These are phyloP conservation scores for Termitomyces sp. DNA, from an alignment of 768 basidiomycete genomes.

Conservation along the genomic window DNA sequence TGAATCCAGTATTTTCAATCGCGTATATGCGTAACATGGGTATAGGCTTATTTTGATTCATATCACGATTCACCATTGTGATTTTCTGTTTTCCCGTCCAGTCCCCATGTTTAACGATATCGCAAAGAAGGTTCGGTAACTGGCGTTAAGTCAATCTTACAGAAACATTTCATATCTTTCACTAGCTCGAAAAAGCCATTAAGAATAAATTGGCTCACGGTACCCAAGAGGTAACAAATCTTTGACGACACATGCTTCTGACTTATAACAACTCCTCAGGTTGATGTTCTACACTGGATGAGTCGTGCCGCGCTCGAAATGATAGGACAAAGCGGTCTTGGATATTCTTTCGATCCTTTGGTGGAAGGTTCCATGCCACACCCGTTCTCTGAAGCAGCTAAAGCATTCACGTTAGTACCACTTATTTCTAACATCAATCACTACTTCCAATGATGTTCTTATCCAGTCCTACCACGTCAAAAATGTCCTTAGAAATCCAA, in stretches of 20 bases:
- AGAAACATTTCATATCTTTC: neutral
- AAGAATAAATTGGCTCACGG: neutral
- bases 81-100: neutral
- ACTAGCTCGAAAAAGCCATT: neutral
- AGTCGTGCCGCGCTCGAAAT: neutral
- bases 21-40: neutral
- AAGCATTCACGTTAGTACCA: neutral
- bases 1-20: neutral
- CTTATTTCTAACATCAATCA: neutral
- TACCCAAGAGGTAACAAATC: neutral
- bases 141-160: neutral
- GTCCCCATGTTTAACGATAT: neutral
- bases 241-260: neutral
- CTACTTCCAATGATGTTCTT: neutral
- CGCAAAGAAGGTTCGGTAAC: neutral
- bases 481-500: neutral
- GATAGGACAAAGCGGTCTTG: neutral
- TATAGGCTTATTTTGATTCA: neutral
- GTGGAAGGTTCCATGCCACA: neutral
- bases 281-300: neutral
- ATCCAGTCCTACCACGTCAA: neutral
- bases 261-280: neutral
- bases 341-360: neutral
- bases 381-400: neutral
- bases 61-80: neutral